phyloP scores from a whole-genome alignment of 2,329 filamentous ascomycete species.

The Fonsecaea pugnacius region DNA sequence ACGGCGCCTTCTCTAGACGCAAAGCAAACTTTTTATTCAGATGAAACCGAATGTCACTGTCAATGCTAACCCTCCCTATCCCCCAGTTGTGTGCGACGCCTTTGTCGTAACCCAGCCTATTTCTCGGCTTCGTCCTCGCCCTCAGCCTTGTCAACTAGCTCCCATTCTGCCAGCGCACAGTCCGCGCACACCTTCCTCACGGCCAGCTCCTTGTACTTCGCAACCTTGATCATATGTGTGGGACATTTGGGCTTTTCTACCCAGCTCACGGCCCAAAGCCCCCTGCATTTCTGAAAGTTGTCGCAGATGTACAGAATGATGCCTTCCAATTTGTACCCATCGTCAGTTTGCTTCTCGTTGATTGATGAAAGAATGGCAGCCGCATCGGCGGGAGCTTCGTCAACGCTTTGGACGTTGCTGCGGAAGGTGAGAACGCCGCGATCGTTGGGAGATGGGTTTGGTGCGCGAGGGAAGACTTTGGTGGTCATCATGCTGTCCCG shows the following conservation, averaged over 20 bases:
- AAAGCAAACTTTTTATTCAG: neutral
- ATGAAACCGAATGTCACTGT: neutral
- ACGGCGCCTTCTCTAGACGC: neutral
- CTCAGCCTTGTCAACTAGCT: conserved; percentile 5
- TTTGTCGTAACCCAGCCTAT: neutral
- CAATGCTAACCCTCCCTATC: neutral
- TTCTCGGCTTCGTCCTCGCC: conserved; percentile 9
- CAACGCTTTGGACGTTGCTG: neutral
- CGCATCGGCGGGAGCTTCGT: neutral
- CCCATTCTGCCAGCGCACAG: neutral
- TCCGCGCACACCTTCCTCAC: neutral
- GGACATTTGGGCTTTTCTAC: neutral
- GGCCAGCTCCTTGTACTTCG: neutral
- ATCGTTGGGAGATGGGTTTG: neutral
- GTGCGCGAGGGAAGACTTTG: neutral
- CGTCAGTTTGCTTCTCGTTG: neutral
- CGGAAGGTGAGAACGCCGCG: neutral
- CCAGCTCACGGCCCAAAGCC: neutral
- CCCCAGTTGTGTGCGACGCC: neutral
- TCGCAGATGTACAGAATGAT: neutral
- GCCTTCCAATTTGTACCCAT: neutral
- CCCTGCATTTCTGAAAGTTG: neutral
- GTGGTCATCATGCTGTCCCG: neutral
- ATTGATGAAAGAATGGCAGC: neutral
- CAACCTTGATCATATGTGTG: neutral